Percentiles rank a stretch among this genome's conserved stretches.
Evolutionary conservation across 768 basidiomycete genomes (phyloP).

Genomic region (Tylopilus sp.): DNA sequence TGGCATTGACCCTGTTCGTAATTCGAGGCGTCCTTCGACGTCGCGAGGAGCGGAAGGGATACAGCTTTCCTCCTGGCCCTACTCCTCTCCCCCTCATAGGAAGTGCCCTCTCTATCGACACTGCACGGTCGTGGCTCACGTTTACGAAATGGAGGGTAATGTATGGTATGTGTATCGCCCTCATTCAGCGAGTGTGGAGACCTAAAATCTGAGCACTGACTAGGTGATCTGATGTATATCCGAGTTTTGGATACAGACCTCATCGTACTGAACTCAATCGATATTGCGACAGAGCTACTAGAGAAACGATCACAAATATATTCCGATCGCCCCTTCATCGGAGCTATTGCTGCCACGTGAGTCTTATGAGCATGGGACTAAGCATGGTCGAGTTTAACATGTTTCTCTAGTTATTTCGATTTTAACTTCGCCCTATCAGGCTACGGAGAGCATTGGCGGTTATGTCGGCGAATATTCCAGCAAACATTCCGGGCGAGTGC

Average conservation of each 20-base stretch:
- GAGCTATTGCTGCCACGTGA: background rate
- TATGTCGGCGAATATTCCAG: no score
- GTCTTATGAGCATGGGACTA: background rate
- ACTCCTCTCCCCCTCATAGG: background rate
- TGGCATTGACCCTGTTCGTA: background rate
- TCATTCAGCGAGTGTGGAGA: background rate
- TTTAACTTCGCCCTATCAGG: no score
- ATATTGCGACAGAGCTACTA: background rate
- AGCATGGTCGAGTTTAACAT: background rate
- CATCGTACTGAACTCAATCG: background rate
- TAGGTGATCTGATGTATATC: background rate
- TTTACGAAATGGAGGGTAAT: background rate
- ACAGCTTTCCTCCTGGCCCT: background rate
- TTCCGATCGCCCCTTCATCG: background rate
- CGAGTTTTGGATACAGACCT: background rate
- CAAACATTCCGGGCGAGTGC: no score
- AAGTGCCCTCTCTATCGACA: background rate
- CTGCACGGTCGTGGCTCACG: background rate
- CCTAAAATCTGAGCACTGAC: background rate
- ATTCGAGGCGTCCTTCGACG: background rate
- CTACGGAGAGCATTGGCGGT: background rate
- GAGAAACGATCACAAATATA: conserved; percentile 1
- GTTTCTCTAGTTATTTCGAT: no score
- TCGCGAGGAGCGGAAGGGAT: background rate
- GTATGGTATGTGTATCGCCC: background rate